Evolutionary conservation across 768 basidiomycete species (phyloP).

Genomic region (Pleurotus ostreatus): DNA sequence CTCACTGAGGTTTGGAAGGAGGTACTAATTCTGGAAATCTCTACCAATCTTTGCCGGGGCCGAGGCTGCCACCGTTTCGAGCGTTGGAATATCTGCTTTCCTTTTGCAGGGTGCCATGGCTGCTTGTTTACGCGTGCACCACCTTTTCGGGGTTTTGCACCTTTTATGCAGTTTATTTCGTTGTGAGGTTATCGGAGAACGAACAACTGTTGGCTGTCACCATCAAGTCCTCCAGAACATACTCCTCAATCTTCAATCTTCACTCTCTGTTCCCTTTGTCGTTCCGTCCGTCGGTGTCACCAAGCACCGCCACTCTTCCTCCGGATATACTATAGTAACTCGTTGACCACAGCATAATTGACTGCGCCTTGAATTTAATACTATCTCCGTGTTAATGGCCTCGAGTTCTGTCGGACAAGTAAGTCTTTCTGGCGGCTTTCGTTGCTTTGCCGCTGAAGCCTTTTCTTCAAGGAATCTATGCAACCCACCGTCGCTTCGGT

Average conservation of each 20-base stretch:
- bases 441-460: neutral
- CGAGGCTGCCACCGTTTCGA: slow-evolving; percentile 25
- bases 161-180: slow-evolving; percentile 12
- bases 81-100: slow-evolving; percentile 21
- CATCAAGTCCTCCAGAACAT: slow-evolving; percentile 6
- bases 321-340: slow-evolving; percentile 15
- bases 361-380: slow-evolving; percentile 16
- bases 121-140: slow-evolving; percentile 43
- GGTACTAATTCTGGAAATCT: slow-evolving; percentile 28
- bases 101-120: slow-evolving; percentile 32
- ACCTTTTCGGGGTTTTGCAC: slow-evolving; percentile 31
- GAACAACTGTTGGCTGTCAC: slow-evolving; percentile 4
- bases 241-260: neutral
- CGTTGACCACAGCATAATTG: slow-evolving; percentile 27
- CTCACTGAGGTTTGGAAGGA: slow-evolving; percentile 25
- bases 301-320: slow-evolving; percentile 10
- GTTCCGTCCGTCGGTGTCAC: no score
- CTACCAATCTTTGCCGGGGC: slow-evolving; percentile 44
- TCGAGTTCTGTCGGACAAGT: slow-evolving; percentile 18
- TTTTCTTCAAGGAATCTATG: slow-evolving; percentile 32
- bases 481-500: slow-evolving; percentile 34
- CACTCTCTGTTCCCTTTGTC: neutral
- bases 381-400: slow-evolving; percentile 9
- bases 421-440: neutral
- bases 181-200: slow-evolving; percentile 8